phyloP scores from a whole-genome alignment of 768 basidiomycete species.

The Chalciporus pseudorubinellus region DNA sequence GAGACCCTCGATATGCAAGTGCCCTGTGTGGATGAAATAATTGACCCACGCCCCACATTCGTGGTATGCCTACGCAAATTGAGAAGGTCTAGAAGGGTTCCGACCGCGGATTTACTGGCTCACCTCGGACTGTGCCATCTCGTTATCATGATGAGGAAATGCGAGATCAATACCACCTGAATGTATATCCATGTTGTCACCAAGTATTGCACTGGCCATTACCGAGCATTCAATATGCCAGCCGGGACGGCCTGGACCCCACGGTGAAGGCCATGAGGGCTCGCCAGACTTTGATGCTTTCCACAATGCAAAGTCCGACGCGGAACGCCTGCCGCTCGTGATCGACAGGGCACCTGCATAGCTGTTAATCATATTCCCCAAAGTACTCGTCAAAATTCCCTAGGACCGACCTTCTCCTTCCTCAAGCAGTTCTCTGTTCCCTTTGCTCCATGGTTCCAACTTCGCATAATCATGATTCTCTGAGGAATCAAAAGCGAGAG shows the following conservation, averaged over 20 bases:
- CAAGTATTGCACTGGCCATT: constrained; percentile 91
- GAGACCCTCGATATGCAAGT: constrained; percentile 95
- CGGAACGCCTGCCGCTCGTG: constrained; percentile 66
- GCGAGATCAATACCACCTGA: constrained; percentile 95
- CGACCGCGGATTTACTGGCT: constrained; percentile 13
- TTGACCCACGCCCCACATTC: constrained; percentile 93
- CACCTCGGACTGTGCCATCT: constrained; percentile 96
- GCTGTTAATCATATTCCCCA: neutral
- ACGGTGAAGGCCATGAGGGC: constrained; percentile 93
- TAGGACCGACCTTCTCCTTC: constrained; percentile 78
- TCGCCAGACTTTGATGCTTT: constrained; percentile 96
- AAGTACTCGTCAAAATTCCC: neutral
- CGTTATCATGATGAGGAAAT: constrained; percentile 99
- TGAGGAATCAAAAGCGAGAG: constrained; percentile 71
- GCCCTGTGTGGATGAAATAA: constrained; percentile 98
- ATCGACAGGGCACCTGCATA: constrained; percentile 54
- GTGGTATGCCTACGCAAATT: constrained; percentile 76
- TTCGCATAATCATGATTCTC: constrained; percentile 87
- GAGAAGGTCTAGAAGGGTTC: neutral
- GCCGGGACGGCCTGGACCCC: constrained; percentile 90
- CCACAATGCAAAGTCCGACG: constrained; percentile 96
- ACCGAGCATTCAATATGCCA: constrained; percentile 99
- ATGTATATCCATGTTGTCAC: constrained; percentile 94
- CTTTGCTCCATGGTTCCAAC: constrained; percentile 94
- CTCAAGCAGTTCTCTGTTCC: constrained; percentile 83